Evolutionary conservation across 805 yeast species (phyloP).

Genomic region (Yarrowia yakushimensis): DNA sequence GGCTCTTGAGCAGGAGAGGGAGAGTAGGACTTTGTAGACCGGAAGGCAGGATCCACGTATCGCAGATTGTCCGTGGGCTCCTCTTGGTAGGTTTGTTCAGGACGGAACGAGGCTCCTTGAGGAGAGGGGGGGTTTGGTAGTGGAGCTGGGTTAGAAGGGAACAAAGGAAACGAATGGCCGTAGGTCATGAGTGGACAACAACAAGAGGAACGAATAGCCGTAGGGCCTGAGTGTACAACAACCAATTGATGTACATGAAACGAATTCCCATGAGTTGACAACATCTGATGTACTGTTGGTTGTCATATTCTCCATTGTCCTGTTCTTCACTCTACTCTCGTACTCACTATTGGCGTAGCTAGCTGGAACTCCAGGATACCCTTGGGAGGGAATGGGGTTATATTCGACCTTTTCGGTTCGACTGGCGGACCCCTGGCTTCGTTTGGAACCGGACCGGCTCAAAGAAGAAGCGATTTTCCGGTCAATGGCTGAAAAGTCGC

Average conservation of each 20-base stretch:
- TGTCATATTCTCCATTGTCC: neutral
- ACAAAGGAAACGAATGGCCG: neutral
- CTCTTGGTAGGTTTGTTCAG: neutral
- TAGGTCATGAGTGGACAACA: neutral
- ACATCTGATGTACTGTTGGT: too few species aligned
- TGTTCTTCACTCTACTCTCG: neutral
- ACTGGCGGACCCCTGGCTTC: neutral
- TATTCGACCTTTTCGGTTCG: neutral
- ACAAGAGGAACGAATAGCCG: neutral
- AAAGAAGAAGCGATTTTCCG: neutral
- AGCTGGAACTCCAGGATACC: neutral
- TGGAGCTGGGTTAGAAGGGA: neutral
- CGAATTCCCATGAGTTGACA: too few species aligned
- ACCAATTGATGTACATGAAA: too few species aligned
- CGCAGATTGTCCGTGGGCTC: conserved; percentile 6
- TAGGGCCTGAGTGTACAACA: neutral
- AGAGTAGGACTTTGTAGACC: neutral
- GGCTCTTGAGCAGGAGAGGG: neutral
- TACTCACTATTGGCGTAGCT: conserved; percentile 8
- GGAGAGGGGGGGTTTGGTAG: conserved; percentile 18
- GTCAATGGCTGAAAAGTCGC: conserved; percentile 20
- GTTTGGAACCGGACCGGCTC: neutral
- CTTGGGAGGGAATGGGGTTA: neutral
- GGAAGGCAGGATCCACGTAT: neutral
- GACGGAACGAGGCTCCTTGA: neutral